Evolutionary conservation across 2,329 filamentous ascomycete species (phyloP).

Genomic region (Neopestalotiopsis sp.): DNA sequence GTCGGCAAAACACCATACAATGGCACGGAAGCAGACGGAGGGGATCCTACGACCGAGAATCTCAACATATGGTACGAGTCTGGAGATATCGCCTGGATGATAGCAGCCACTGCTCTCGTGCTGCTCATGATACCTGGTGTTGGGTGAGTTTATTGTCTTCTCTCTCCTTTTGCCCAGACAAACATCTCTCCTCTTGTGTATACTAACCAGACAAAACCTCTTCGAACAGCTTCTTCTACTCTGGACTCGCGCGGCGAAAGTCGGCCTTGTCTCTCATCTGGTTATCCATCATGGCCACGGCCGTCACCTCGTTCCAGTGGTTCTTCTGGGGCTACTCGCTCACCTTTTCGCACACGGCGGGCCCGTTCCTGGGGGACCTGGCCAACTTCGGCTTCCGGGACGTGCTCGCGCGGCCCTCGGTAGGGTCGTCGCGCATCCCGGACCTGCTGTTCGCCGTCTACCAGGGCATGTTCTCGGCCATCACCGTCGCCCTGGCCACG

Average conservation of each 20-base stretch:
- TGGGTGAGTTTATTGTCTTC: conserved; percentile 53
- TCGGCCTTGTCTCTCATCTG: conserved; percentile 89
- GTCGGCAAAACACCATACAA: conserved; percentile 63
- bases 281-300: conserved; percentile 86
- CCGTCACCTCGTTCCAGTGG: conserved; percentile 88
- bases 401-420: conserved; percentile 76
- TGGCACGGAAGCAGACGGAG: conserved; percentile 67
- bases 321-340: conserved; percentile 92
- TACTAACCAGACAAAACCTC: neutral
- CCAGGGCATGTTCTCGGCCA: conserved; percentile 86
- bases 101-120: conserved; percentile 81
- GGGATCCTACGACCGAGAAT: conserved; percentile 69
- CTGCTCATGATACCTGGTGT: conserved; percentile 93
- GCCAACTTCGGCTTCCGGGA: conserved; percentile 79
- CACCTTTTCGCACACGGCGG: conserved; percentile 79
- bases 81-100: conserved; percentile 86
- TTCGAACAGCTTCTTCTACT: conserved; percentile 78
- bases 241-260: conserved; percentile 85
- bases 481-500: conserved; percentile 84
- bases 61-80: conserved; percentile 83
- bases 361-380: conserved; percentile 78
- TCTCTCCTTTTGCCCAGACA: neutral
- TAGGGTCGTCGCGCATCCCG: conserved; percentile 74
- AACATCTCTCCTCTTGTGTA: neutral
- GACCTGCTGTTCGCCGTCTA: conserved; percentile 87